A percentile compares a stretch with the other conserved stretches of the same genome.
Conservation (phyloP, 805 yeast genomes). For the Clavispora asparagi region DNA sequence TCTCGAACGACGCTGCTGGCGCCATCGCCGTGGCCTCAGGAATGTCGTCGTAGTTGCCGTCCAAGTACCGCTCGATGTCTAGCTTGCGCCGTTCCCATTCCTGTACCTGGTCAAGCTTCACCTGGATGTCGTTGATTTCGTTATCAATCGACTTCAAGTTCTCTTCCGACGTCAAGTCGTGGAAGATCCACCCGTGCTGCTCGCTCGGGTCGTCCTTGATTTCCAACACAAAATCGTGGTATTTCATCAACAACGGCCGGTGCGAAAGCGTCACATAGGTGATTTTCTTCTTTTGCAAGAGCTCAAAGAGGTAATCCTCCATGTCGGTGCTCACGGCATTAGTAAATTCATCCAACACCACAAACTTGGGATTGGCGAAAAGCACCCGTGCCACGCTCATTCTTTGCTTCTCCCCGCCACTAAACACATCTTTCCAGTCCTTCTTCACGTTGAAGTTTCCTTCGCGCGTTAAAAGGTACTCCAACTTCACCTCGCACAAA, state of each 20-base stretch:
- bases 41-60: conserved; percentile 27
- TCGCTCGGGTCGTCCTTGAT: conserved; percentile 45
- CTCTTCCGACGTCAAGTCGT: conserved; percentile 60
- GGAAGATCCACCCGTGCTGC: conserved; percentile 40
- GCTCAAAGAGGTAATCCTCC: conserved; percentile 80
- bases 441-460: conserved; percentile 49
- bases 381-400: conserved; percentile 81
- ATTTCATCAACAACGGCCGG: conserved; percentile 76
- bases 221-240: conserved; percentile 73
- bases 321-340: conserved; percentile 87
- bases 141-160: conserved; percentile 65
- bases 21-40: conserved; percentile 6
- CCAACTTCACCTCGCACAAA: conserved; percentile 71
- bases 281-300: conserved; percentile 62
- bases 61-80: conserved; percentile 50
- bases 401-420: conserved; percentile 96
- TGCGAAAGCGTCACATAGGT: conserved; percentile 80
- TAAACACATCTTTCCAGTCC: conserved; percentile 86
- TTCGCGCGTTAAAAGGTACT: conserved; percentile 69
- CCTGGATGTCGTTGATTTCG: conserved; percentile 65
- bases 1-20: conserved; percentile 5
- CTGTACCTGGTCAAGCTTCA: conserved; percentile 54
- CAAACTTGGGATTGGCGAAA: conserved; percentile 75
- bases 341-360: conserved; percentile 88
- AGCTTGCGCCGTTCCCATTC: conserved; percentile 55